Percentiles rank a stretch among this genome's conserved stretches.
phyloP scores from a whole-genome alignment of 2,329 filamentous ascomycete genomes.

The Fusarium pseudograminearum region DNA sequence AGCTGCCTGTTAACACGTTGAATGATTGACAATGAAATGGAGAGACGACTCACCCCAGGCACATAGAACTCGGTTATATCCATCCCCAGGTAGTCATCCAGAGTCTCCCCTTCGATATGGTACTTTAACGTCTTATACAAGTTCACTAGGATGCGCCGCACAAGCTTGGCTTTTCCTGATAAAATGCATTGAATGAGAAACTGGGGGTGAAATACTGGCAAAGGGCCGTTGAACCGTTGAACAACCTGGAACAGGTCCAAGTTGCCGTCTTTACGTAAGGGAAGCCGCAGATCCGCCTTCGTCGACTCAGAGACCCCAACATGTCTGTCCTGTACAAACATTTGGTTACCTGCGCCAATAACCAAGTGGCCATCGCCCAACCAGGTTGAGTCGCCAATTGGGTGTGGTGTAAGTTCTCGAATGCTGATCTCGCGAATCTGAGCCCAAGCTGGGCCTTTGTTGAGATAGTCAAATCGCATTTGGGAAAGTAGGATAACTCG shows the following conservation, averaged over 20 bases:
- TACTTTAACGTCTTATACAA: slow-evolving; percentile 85
- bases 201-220: slow-evolving; percentile 93
- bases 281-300: slow-evolving; percentile 63
- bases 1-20: slow-evolving; percentile 14
- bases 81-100: slow-evolving; percentile 82
- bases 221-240: slow-evolving; percentile 83
- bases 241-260: slow-evolving; percentile 85
- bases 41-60: slow-evolving; percentile 37
- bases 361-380: slow-evolving; percentile 85
- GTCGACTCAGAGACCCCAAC: slow-evolving; percentile 73
- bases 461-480: slow-evolving; percentile 91
- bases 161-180: slow-evolving; percentile 77
- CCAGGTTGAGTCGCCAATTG: slow-evolving; percentile 95
- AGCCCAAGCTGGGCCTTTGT: slow-evolving; percentile 90
- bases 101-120: slow-evolving; percentile 80
- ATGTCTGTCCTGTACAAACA: slow-evolving; percentile 86
- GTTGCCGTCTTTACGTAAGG: slow-evolving; percentile 61
- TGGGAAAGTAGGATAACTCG: slow-evolving; percentile 85
- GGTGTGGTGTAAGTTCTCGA: slow-evolving; percentile 84
- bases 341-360: slow-evolving; percentile 89
- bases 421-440: slow-evolving; percentile 85
- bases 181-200: slow-evolving; percentile 89
- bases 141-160: slow-evolving; percentile 77
- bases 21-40: background rate
- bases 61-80: slow-evolving; percentile 70